Conservation (phyloP, 768 basidiomycete species). For the Suillus americanus region DNA sequence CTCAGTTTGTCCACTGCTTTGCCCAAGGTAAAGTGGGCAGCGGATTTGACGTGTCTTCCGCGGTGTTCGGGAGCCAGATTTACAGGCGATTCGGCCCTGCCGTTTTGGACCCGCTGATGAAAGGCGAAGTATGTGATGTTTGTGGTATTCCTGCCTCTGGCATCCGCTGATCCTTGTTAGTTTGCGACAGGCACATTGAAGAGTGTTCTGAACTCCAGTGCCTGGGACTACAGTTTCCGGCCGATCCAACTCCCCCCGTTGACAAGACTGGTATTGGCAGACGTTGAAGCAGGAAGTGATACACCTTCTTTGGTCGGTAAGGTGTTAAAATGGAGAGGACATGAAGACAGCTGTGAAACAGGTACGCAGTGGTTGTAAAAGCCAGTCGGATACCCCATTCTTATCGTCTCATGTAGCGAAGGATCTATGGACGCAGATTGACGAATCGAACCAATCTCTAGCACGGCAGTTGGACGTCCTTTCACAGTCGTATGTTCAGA, state of each 20-base stretch:
- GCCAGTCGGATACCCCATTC: not conserved
- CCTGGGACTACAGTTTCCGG: slow-evolving; percentile 72
- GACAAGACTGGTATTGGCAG: slow-evolving; percentile 85
- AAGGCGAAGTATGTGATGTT: slow-evolving; percentile 29
- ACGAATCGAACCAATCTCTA: slow-evolving; percentile 60
- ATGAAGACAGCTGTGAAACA: slow-evolving; percentile 57
- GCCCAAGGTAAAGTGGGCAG: slow-evolving; percentile 98
- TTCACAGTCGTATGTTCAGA: slow-evolving; percentile 45
- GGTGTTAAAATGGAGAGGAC: slow-evolving; percentile 76
- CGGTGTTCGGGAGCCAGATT: slow-evolving; percentile 91
- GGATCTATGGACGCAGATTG: slow-evolving; percentile 63
- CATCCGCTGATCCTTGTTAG: slow-evolving; percentile 12
- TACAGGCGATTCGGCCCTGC: slow-evolving; percentile 85
- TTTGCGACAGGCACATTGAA: slow-evolving; percentile 9
- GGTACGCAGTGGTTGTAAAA: slow-evolving; percentile 37
- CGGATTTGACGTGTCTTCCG: slow-evolving; percentile 94
- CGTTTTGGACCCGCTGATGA: slow-evolving; percentile 68
- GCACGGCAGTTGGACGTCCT: slow-evolving; percentile 52
- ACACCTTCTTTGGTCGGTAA: slow-evolving; percentile 92
- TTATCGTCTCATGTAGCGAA: slow-evolving; percentile 43
- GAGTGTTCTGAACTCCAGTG: slow-evolving; percentile 61
- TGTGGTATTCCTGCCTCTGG: not conserved
- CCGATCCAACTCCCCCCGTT: slow-evolving; percentile 83
- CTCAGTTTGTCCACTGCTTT: slow-evolving; percentile 93
- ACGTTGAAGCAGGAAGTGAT: slow-evolving; percentile 94